A percentile compares a stretch with the other conserved stretches of the same genome.
These are phyloP conservation scores for Fusarium verrucosum DNA, from an alignment of 2,329 filamentous ascomycete genomes.

Conservation along the genomic window DNA sequence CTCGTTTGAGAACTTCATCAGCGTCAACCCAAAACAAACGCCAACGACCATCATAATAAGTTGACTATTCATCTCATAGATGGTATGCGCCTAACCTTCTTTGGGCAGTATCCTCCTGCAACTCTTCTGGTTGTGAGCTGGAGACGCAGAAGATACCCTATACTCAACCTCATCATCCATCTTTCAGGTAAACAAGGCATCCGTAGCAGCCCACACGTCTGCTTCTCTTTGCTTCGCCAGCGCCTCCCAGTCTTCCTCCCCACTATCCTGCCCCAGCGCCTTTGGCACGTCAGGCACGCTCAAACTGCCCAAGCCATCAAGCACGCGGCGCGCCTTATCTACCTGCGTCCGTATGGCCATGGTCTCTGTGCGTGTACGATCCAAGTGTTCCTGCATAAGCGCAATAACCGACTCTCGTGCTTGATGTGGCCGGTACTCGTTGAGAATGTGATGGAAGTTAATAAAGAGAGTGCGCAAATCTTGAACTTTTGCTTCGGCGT, in stretches of 20 bases:
- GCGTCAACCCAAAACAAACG: not conserved
- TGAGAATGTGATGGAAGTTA: conserved; percentile 93
- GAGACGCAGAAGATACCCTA: not conserved
- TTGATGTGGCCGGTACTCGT: conserved; percentile 94
- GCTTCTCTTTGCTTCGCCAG: conserved; percentile 42
- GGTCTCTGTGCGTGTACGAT: conserved; percentile 77
- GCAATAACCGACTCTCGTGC: conserved; percentile 86
- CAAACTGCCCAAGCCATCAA: conserved; percentile 72
- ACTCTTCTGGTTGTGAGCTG: not conserved
- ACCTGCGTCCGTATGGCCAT: conserved; percentile 72
- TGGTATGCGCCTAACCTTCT: not conserved
- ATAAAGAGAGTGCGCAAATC: conserved; percentile 85
- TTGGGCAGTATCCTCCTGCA: not conserved
- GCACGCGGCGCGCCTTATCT: conserved; percentile 76
- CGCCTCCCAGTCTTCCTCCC: conserved; percentile 31
- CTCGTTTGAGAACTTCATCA: not conserved
- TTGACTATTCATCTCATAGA: not conserved
- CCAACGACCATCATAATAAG: not conserved
- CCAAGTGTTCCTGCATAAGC: conserved; percentile 86
- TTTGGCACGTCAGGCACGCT: conserved; percentile 46
- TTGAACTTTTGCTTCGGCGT: conserved; percentile 75
- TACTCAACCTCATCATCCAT: not conserved
- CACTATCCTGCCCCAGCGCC: conserved; percentile 22
- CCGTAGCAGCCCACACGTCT: conserved; percentile 55
- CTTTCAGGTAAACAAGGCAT: conserved; percentile 51